Evolutionary conservation across 164 flowering plant genomes (phyloP).

Genomic region (Magnolia sinica): DNA sequence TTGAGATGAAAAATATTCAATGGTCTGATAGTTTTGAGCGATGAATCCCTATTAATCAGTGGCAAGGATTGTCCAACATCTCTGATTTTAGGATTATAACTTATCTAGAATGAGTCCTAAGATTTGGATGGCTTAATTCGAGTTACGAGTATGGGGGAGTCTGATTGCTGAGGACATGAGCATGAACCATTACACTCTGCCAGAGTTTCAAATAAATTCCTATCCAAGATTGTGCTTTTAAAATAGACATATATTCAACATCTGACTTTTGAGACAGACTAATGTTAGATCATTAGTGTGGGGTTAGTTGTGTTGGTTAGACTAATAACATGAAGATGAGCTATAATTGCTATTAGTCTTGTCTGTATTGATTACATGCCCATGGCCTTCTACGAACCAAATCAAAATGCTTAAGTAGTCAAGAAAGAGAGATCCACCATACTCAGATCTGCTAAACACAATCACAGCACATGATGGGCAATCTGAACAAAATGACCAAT

Average conservation of each 20-base stretch:
- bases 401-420: not conserved
- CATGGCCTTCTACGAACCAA: not conserved
- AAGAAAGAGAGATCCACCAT: not conserved
- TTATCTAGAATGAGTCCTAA: no score
- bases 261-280: not conserved
- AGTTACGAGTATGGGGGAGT: no score
- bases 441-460: no score
- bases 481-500: no score
- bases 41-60: no score
- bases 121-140: no score
- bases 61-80: no score
- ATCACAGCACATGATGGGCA: no score
- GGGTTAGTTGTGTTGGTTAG: not conserved
- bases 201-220: not conserved
- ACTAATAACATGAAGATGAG: not conserved
- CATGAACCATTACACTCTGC: not conserved
- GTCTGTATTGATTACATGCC: not conserved
- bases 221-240: not conserved
- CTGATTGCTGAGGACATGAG: not conserved
- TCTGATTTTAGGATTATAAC: no score
- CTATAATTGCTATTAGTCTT: not conserved
- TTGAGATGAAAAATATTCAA: no score
- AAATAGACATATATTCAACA: not conserved
- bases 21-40: no score
- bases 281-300: not conserved